Evolutionary conservation across 305 asterid species (phyloP).

Genomic region (Ajuga reptans): DNA sequence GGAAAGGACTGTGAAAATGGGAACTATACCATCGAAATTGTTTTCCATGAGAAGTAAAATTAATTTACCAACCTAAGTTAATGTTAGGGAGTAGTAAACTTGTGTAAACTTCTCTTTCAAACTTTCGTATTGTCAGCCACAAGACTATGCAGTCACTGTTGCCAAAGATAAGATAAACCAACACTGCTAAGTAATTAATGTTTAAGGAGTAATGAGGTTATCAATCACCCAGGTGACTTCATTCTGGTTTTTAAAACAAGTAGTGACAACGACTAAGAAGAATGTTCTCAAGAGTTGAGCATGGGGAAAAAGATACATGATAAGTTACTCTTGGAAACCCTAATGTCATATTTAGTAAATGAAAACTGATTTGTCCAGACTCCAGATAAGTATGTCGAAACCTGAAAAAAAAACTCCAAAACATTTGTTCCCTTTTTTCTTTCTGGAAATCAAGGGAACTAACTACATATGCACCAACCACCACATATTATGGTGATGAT

Average conservation of each 20-base stretch:
- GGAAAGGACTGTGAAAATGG: neutral
- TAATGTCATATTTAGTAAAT: neutral
- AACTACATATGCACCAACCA: conserved; percentile 10
- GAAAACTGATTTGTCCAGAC: neutral
- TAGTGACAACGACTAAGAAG: conserved; percentile 11
- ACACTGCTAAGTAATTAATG: conserved; percentile 6
- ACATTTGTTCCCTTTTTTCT: neutral
- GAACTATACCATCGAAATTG: neutral
- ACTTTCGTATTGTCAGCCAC: neutral
- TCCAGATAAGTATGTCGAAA: neutral
- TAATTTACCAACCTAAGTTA: conserved; percentile 14
- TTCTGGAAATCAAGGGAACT: neutral
- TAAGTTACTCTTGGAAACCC: neutral
- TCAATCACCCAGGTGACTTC: conserved; percentile 5
- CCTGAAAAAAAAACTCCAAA: neutral
- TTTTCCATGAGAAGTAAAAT: neutral
- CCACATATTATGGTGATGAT: conserved; percentile 10
- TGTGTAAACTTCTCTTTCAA: neutral
- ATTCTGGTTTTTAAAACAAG: neutral
- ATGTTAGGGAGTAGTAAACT: conserved; percentile 1
- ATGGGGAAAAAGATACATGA: neutral
- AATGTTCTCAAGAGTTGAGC: neutral
- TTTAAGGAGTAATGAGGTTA: neutral
- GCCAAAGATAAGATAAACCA: neutral
- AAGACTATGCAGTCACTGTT: conserved; percentile 6